A percentile compares a stretch with the other conserved stretches of the same genome.
phyloP scores from a whole-genome alignment of 1,284 basidiomycete species.

The Termitomyces sp. region DNA sequence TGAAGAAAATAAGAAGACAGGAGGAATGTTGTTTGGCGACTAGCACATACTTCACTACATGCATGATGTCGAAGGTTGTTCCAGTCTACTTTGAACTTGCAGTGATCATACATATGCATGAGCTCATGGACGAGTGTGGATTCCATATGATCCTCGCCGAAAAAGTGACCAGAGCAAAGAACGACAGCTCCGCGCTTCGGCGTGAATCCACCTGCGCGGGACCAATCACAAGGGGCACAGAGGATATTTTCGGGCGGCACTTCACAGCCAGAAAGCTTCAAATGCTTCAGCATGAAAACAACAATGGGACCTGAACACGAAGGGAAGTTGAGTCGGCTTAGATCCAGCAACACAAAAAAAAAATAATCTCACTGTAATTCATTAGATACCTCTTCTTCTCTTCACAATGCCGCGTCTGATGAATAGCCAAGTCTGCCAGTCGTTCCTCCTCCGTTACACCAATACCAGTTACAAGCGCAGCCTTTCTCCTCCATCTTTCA shows the following conservation, averaged over 20 bases:
- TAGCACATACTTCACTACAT: conserved; percentile 75
- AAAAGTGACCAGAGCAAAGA: conserved; percentile 81
- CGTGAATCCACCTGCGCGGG: conserved; percentile 78
- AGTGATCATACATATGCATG: conserved; percentile 95
- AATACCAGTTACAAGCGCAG: conserved; percentile 49
- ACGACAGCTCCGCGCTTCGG: conserved; percentile 72
- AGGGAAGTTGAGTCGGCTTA: background rate
- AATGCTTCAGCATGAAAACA: conserved; percentile 85
- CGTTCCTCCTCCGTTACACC: conserved; percentile 52
- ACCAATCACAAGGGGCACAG: conserved; percentile 76
- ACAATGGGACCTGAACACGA: conserved; percentile 67
- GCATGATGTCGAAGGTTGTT: conserved; percentile 88
- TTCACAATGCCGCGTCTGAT: conserved; percentile 47
- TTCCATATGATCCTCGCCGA: conserved; percentile 85
- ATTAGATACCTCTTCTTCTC: conserved; percentile 55
- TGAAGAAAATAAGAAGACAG: conserved; percentile 2
- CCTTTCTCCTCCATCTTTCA: conserved; percentile 50
- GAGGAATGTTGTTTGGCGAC: background rate
- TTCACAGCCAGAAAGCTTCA: conserved; percentile 66
- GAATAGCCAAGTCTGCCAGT: conserved; percentile 34
- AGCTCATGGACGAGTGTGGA: conserved; percentile 92
- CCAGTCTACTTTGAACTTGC: conserved; percentile 93
- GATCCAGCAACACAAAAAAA: background rate
- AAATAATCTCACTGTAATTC: conserved; percentile 33
- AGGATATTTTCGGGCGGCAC: conserved; percentile 69